phyloP scores from a whole-genome alignment of 768 basidiomycete species.

The Erythrobasidium yunnanense region DNA sequence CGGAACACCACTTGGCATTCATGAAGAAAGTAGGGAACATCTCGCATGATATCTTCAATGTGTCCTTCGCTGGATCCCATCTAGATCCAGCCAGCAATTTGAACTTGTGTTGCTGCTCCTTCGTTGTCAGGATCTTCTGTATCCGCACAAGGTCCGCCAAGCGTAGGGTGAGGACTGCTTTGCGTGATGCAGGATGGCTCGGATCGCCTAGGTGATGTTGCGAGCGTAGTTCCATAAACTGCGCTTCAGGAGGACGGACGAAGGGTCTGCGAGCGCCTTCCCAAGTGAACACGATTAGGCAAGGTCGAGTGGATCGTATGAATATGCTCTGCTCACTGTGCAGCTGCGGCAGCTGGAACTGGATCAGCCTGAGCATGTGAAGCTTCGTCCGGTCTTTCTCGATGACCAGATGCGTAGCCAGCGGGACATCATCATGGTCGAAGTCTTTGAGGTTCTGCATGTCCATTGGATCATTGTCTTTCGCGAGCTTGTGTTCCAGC shows the following conservation, averaged over 20 bases:
- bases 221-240: slow-evolving; percentile 5
- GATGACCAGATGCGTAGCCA: neutral
- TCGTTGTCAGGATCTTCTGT: slow-evolving; percentile 24
- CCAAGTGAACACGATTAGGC: neutral
- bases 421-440: slow-evolving; percentile 13
- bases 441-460: slow-evolving; percentile 22
- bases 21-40: slow-evolving; percentile 66
- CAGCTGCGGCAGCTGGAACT: slow-evolving; percentile 23
- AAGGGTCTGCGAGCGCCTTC: slow-evolving; percentile 2
- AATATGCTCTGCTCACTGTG: neutral
- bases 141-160: neutral
- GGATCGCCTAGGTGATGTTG: neutral
- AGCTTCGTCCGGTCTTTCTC: slow-evolving; percentile 14
- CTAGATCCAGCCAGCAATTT: slow-evolving; percentile 79
- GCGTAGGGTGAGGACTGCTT: slow-evolving; percentile 19
- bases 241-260: neutral
- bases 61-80: slow-evolving; percentile 50
- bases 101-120: slow-evolving; percentile 66
- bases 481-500: neutral
- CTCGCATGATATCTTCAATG: slow-evolving; percentile 80
- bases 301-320: neutral
- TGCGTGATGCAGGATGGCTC: neutral
- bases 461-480: neutral
- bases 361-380: slow-evolving; percentile 14
- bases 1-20: slow-evolving; percentile 93